A percentile compares a stretch with the other conserved stretches of the same genome.
phyloP scores from a whole-genome alignment of 495 filamentous ascomycete species.

The Hypoxylon cercidicola region DNA sequence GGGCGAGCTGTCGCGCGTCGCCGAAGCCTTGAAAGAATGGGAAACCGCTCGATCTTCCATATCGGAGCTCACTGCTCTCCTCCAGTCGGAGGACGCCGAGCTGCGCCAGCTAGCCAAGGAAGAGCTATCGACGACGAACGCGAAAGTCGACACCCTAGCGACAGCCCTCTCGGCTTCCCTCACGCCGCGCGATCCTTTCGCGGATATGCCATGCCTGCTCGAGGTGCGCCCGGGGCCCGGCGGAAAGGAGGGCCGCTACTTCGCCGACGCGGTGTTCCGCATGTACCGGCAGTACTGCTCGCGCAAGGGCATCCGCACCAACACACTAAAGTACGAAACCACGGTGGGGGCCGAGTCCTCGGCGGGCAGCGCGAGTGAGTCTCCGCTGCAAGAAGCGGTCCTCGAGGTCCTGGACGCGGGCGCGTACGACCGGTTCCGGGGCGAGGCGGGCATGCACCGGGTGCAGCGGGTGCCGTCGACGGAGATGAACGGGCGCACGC shows the following conservation, averaged over 20 bases:
- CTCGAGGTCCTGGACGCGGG: conserved; percentile 82
- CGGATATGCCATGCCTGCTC: conserved; percentile 87
- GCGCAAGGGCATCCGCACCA: conserved; percentile 58
- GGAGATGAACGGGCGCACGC: conserved; percentile 87
- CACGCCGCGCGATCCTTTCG: conserved; percentile 90
- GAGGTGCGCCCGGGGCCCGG: conserved; percentile 96
- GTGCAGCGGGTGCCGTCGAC: conserved; percentile 94
- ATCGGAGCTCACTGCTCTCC: conserved; percentile 61
- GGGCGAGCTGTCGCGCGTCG: conserved; percentile 78
- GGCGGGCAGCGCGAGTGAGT: conserved; percentile 65
- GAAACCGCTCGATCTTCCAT: conserved; percentile 67
- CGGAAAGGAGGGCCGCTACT: conserved; percentile 88
- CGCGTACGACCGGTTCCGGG: conserved; percentile 81
- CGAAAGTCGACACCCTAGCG: conserved; percentile 67
- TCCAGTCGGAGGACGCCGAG: conserved; percentile 62
- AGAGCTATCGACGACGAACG: conserved; percentile 73
- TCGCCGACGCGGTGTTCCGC: conserved; percentile 83
- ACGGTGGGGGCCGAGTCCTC: conserved; percentile 66
- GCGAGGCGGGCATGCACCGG: conserved; percentile 92
- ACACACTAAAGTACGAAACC: conserved; percentile 62
- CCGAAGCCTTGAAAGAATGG: conserved; percentile 75
- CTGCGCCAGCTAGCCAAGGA: conserved; percentile 75
- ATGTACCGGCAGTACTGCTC: conserved; percentile 90
- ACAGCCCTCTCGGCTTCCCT: conserved; percentile 75
- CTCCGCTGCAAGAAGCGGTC: conserved; percentile 76